Evolutionary conservation across 2,329 filamentous ascomycete genomes (phyloP), one percentile per base, ranked within the genome.

Genomic region (Fusarium aywerte): DNA sequence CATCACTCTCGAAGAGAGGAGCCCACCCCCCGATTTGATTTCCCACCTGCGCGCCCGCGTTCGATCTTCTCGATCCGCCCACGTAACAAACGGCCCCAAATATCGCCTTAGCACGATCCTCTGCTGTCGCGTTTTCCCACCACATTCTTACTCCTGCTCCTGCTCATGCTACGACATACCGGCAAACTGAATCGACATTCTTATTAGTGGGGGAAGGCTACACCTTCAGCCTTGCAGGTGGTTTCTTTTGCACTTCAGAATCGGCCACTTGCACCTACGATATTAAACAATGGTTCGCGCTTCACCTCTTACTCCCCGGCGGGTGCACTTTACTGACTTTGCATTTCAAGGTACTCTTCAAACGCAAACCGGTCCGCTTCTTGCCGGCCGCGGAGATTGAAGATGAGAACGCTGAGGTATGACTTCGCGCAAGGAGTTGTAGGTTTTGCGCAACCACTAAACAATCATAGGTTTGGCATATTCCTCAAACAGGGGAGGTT

Each of bases 281-380:
- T 58, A 44, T 39, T 66, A 58, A 42, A 68, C 43, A 43, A 73
- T 73, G 71, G 71, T 73, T 71, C 54, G 50, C 42, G 36, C 51
- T 54, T 45, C 31, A 27, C 15, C 25, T 23, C 23, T 44, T 48
- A 10, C 12, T 20, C 18, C 44, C 20, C 43, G 11, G 42, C 10
- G 21, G n/a, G 47, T 54, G 39, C 39, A 25, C 57, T 58, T 60
- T 29, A 40, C 66, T 66, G 31, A 67, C 49, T 33, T 23, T 20
- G 11, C 35, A 31, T 56, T 25, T 44, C 31, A 59, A 98, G 95
- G 95, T 99, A 73, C 86, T 97, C 68, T 97, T 92, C 80, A 98
- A 98, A 83, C 89, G 96, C 74, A 98, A 98, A 81, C 94, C 94
- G 58, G 93, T 98, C 76, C 89, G 92, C 80, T 91, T 93, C 77